Evolutionary conservation across 2,329 filamentous ascomycete genomes (phyloP).

Genomic region (Penicillium decumbens): DNA sequence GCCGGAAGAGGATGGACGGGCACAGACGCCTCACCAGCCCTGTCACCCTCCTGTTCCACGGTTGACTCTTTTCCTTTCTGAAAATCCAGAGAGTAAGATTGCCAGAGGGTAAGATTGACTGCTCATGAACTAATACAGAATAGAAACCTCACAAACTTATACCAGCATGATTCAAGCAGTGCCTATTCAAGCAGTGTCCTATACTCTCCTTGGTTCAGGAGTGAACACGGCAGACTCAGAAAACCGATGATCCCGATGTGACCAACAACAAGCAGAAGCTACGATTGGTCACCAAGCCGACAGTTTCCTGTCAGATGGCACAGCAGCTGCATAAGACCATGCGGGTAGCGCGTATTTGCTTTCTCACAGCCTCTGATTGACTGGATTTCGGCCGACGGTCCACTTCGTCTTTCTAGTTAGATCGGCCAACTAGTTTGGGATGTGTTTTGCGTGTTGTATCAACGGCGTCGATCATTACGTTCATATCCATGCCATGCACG

Average conservation of each 20-base stretch:
- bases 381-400: slow-evolving; percentile 1
- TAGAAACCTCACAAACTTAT: neutral
- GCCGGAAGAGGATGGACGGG: neutral
- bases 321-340: slow-evolving; percentile 2
- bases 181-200: neutral
- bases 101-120: neutral
- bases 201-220: too few relatives aligned
- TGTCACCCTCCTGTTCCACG: neutral
- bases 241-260: neutral
- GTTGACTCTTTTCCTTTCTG: slow-evolving; percentile 4
- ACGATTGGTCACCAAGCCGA: slow-evolving; percentile 2
- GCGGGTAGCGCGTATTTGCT: slow-evolving; percentile 8
- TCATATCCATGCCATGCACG: neutral
- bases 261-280: slow-evolving; percentile 3
- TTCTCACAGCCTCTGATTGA: slow-evolving; percentile 1
- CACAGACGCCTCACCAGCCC: neutral
- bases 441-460: neutral
- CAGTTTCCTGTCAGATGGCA: neutral
- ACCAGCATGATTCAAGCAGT: neutral
- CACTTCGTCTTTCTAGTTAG: neutral
- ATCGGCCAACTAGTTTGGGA: neutral
- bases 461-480: neutral
- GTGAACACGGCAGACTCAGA: too few relatives aligned
- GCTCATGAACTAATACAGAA: too few relatives aligned
- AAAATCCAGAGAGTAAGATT: neutral